Base-by-base conservation (phyloP, 2,329 filamentous ascomycete species). In the Ceratocystis destructans region DNA sequence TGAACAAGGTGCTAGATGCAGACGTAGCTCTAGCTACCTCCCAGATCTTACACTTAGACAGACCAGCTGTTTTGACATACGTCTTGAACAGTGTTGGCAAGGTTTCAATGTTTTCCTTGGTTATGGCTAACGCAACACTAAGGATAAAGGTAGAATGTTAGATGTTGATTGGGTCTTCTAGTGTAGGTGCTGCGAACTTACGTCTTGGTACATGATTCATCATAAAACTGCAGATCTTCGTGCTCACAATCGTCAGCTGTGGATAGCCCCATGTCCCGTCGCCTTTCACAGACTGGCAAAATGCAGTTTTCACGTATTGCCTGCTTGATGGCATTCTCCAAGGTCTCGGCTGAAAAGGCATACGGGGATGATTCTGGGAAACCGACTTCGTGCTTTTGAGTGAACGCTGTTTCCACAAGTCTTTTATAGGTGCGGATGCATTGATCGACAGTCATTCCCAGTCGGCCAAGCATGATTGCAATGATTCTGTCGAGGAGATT, bases 1-100 rank as follows among this genome's bases (percentile, higher is more conserved):
- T 71, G 68, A 75, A 75, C 64, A 72, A 74, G 0, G 71, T 70
- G 0, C 71, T 70, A 1, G 72, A 71, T 1, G 72, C 72, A 1
- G 71, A 73, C 15, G 71, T 73, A 1, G 72, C 72, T 2, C 72
- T 70, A 8, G 72, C 73, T 1, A 72, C 68, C 37, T 75, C 59
- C 72, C 72, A 74, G 5, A 75, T 72, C 1, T 69, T 68, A 61
- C 71, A 74, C 46, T 53, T 61, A 6, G 69, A 12, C 44, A 71
- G 68, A 28, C n/a, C 63, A 10, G 62, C 44, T 2, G 69, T 68
- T 22, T 50, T 70, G 48, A 71, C 71, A 61, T 73, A 73, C 1
- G 72, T 73, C 45, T 61, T 71, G 57, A 74, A 71, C 1, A 74
- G 69, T 0, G 68, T 72, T 0, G 66, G 66, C 1, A 37, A 46